Base-by-base conservation (phyloP, 208 protist species). In the Leishmania tarentolae region DNA sequence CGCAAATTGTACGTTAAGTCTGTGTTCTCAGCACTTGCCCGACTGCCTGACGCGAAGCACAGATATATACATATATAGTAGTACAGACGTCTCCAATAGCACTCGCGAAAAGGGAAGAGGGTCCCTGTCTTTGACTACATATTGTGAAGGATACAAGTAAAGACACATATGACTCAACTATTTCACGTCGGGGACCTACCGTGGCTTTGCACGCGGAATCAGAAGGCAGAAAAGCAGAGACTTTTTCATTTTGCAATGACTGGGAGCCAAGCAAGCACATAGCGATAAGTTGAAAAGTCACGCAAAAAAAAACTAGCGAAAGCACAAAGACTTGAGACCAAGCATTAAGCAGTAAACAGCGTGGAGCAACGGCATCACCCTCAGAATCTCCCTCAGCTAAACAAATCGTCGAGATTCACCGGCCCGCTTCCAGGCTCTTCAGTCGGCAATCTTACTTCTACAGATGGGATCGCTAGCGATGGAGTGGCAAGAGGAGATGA, bases 371-470 rank as follows among this genome's bases (percentile, higher is more conserved):
- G 47, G 3, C 24, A 8, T 28, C 17, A 17, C 17, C n/a, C 5
- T 56, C n/a, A 28, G 47, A 19, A 11, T 7, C 24, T 31, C 15
- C 42, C 35, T 75, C 42, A 59, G 13, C 81, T 65, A 69, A 91
- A 89, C 57, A 91, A 71, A 74, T 85, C 83, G 46, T 87, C 88
- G 61, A 91, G 79, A 80, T 85, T 82, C 66, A 85, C 71, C 35
- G 37, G 37, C 1, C 44, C 35, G 24, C 42, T 44, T 7, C 9
- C 61, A 2, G 5, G 56, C 0, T 24, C n/a, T 21, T 79, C 40
- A 53, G 31, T 35, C 8, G 76, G 31, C 28, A 46, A 40, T 5
- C 61, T 37, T 35, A 15, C 59, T 8, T 6, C 19, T 6, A 21
- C 46, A 31, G 75, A 52, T 50, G 7, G 28, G 9, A 0, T 13